Percentiles rank a stretch among this genome's conserved stretches.
Conservation (phyloP, 2,329 filamentous ascomycete genomes). For the Colletotrichum truncatum region DNA sequence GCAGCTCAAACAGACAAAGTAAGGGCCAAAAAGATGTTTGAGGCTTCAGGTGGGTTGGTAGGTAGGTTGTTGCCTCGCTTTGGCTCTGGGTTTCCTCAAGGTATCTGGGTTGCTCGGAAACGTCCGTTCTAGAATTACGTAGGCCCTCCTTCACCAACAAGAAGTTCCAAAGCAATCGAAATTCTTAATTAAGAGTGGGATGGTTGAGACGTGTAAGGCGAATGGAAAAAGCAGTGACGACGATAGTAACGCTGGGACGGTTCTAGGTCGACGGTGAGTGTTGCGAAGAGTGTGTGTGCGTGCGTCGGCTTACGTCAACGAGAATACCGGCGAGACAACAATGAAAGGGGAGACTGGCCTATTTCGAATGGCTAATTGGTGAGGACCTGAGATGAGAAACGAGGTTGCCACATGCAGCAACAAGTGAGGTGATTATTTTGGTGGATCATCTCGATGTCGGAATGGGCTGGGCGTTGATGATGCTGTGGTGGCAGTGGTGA, state of each 20-base stretch:
- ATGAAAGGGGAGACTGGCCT: background rate
- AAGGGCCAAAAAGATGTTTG: background rate
- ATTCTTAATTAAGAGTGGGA: background rate
- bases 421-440: background rate
- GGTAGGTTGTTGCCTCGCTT: background rate
- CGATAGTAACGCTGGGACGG: constrained; percentile 3
- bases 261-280: background rate
- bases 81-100: no score
- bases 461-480: constrained; percentile 11
- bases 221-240: background rate
- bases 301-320: constrained; percentile 8
- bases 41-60: background rate
- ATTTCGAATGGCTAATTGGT: background rate
- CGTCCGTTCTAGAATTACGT: no score
- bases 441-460: constrained; percentile 18
- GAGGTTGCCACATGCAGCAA: background rate
- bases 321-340: background rate
- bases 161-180: no score
- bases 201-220: background rate
- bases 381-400: background rate
- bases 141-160: no score
- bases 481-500: constrained; percentile 3
- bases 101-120: no score
- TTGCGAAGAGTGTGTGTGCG: constrained; percentile 8
- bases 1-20: background rate